phyloP scores from a whole-genome alignment of 305 asterid species.

The Solanum hybrid region DNA sequence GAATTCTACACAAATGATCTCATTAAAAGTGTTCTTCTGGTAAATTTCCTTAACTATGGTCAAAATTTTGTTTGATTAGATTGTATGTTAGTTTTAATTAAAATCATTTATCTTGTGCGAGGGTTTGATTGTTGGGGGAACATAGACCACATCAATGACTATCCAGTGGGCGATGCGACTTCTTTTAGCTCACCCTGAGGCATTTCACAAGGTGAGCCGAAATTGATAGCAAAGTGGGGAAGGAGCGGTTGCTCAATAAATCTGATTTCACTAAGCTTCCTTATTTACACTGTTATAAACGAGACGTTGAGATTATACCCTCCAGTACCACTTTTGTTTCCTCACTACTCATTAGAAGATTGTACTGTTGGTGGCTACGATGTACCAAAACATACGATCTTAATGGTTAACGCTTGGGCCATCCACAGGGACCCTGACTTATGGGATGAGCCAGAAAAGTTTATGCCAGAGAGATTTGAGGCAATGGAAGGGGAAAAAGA shows the following conservation, averaged over 20 bases:
- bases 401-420: conserved; percentile 15
- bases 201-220: conserved; percentile 10
- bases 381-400: conserved; percentile 11
- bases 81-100: too few relatives aligned
- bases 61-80: not conserved
- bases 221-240: conserved; percentile 13
- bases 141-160: conserved; percentile 9
- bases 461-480: conserved; percentile 25
- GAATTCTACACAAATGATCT: conserved; percentile 15
- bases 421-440: conserved; percentile 21
- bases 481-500: conserved; percentile 13
- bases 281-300: conserved; percentile 15
- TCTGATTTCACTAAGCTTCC: conserved; percentile 18
- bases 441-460: conserved; percentile 22
- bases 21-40: conserved; percentile 14
- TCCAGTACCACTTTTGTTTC: conserved; percentile 18
- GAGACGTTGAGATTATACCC: conserved; percentile 28
- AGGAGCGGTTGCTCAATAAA: conserved; percentile 11
- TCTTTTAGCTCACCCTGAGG: conserved; percentile 15
- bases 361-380: conserved; percentile 20
- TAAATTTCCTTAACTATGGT: not conserved
- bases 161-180: conserved; percentile 20
- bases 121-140: conserved; percentile 13
- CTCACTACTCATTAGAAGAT: conserved; percentile 17
- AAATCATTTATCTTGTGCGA: not conserved